Base-by-base conservation (phyloP, 2,329 filamentous ascomycete species). In the Trichoderma harzianum region DNA sequence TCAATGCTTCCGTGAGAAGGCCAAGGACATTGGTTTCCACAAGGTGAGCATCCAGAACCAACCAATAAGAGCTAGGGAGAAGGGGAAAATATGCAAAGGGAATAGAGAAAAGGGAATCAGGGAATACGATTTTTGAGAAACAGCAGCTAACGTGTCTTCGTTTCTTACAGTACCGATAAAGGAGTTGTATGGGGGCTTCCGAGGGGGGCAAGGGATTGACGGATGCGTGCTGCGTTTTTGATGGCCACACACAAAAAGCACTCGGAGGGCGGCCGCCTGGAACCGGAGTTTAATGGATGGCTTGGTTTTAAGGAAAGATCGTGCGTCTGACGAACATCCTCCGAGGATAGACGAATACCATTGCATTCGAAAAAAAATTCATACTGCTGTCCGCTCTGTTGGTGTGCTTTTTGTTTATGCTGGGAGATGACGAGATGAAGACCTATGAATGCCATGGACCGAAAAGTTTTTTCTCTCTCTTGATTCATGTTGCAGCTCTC, bases 1-100 rank as follows among this genome's bases (percentile, higher is more conserved):
- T 89, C 90, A 92, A 84, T 92, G 90, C 88, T 92, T 92, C 89
- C 88, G 90, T 81, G 90, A 92, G 87, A 91, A 91, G 87, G 84
- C 89, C 77, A 84, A 88, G 83, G 90, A 92, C 82, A 92, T 92
- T 84, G 90, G 90, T 80, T 92, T 92, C 85, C 86, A 88, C 86
- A 92, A 92, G 90, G 89, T 91, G 80, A 80, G 83, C 76, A 77
- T 18, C 63, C 61, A 53, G 12, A 39, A 30, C 30, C 32, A 61
- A 39, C 28, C 26, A 7, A 43, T n/a, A 30, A 47, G 36, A 70
- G 10, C 24, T 24, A n/a, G 18, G 51, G 21, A 34, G n/a, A 43
- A 43, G 16, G 7, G 24, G 16, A 4, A 51, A 51, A 24, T 4
- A 1, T 11, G 10, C 47, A 21, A 72, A 18, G 43, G n/a, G 12